Evolutionary conservation across 2,329 filamentous ascomycete species (phyloP), one percentile per base, ranked within the genome.

Genomic region (Colletotrichum noveboracense): DNA sequence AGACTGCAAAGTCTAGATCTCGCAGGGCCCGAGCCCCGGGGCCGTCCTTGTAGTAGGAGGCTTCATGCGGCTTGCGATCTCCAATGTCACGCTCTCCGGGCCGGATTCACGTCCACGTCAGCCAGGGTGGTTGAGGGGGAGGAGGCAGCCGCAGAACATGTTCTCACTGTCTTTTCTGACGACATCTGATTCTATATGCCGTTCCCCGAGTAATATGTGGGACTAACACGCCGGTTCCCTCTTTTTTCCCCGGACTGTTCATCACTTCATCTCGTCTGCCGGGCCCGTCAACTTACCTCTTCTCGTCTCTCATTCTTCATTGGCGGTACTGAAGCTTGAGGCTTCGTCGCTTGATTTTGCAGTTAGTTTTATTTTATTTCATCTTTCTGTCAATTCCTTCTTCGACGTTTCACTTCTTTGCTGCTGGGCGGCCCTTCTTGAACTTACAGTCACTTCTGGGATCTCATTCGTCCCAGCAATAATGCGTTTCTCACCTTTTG

Each of bases 31-130:
- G 56, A 68, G 65, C 30, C 38, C 71, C 18, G n/a, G 66, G 66
- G 34, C 14, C 28, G 56, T 70, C 38, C 66, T 30, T 70, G 66
- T n/a, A 12, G 16, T 21, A 43, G 30, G 12, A 43, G 14, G 24
- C 69, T 56, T 75, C 43, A 67, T 75, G 43, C 55, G 62, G 56
- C 69, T 58, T 61, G 28, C 56, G 30, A 13, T 38, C 30, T 28
- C 28, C 30, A 55, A 74, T 66, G 52, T 64, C 36, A 64, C 69
- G 30, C 38, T 56, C 56, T 26, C 32, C 32, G 73, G 69, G 34
- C 69, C 62, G 69, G 73, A 58, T 64, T 75, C 62, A 65, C 64
- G 64, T 48, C 56, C 30, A 75, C 56, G 62, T 65, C 69, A 56
- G 62, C 38, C 24, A 38, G 24, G 26, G 34, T n/a, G 43, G 58